Base-by-base conservation (phyloP, 257 asterid species). In the Parsonsia alboflavescens region DNA sequence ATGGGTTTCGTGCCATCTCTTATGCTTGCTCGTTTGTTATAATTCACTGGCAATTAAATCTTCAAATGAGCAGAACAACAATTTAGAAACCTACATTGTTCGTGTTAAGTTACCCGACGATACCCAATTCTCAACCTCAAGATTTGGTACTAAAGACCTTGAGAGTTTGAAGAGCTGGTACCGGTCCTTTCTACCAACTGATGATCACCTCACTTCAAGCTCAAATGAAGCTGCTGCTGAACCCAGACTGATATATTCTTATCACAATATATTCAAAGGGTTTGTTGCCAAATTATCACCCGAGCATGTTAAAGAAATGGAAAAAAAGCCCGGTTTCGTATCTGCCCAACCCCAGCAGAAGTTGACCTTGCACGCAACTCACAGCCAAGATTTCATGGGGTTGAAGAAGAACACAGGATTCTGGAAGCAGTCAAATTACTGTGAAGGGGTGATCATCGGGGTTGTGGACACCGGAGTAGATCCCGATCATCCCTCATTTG, bases 151-250 rank as follows among this genome's bases (percentile, higher is more conserved):
- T n/a, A 48, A 9, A 9, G 77, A 73, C 71, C 28, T n/a, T 10
- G 72, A 74, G 24, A 65, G 53, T 10, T 53, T 53, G 28, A 68
- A 72, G 5, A 72, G 33, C 41, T 72, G 75, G 75, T 72, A 72
- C 10, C 17, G 45, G 10, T 72, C 75, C 24, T 72, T 72, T 39
- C 67, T 72, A 19, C 74, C 75, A n/a, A 16, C 4, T 46, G 2
- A 46, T 46, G 2, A 46, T 11, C 39, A 33, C 1, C 8, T 16
- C 28, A 21, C 16, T 50, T 15, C 53, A 39, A 52, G 10, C 36
- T 72, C 67, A 53, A 56, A 56, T 24, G 68, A 72, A 72, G 39
- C 39, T 33, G 39, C 39, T 33, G 49, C 56, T n/a, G n/a, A n/a
- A 56, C n/a, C 53, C 0, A 57, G 1, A 4, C 11, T 41, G 5